These are phyloP conservation scores for Mangifera indica DNA, from an alignment of 345 rosid species.

Conservation along the genomic window DNA sequence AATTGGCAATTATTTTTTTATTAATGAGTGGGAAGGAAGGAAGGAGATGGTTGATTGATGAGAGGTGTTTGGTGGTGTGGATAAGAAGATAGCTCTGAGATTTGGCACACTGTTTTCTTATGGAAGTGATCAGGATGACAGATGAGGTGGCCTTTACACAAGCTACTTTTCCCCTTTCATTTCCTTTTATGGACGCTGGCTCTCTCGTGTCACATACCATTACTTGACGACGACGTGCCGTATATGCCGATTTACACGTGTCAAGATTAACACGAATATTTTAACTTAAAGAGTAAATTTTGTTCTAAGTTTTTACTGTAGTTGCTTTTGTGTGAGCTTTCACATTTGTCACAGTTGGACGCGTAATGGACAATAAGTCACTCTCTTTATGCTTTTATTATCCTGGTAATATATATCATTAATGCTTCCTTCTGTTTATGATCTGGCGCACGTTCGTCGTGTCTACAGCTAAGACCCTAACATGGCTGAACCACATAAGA, in stretches of 20 bases:
- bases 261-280: neutral
- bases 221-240: slow-evolving; percentile 4
- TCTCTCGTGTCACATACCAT: neutral
- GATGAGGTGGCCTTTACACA: slow-evolving; percentile 1
- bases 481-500: neutral
- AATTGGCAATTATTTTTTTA: too few species aligned
- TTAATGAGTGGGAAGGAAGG: neutral
- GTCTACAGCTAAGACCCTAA: neutral
- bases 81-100: slow-evolving; percentile 22
- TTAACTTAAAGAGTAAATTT: neutral
- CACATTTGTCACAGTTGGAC: neutral
- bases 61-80: slow-evolving; percentile 4
- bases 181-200: slow-evolving; percentile 8
- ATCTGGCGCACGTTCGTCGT: neutral
- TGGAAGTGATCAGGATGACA: slow-evolving; percentile 20
- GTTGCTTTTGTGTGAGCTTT: neutral
- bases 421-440: too few species aligned
- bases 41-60: neutral
- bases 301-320: neutral
- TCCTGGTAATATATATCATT: too few species aligned
- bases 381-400: too few species aligned
- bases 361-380: neutral
- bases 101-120: slow-evolving; percentile 4
- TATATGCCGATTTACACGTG: neutral
- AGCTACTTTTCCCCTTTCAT: neutral